Conservation (phyloP, 1,139 yeast genomes). For the Zygosaccharomyces pseudobailii region DNA sequence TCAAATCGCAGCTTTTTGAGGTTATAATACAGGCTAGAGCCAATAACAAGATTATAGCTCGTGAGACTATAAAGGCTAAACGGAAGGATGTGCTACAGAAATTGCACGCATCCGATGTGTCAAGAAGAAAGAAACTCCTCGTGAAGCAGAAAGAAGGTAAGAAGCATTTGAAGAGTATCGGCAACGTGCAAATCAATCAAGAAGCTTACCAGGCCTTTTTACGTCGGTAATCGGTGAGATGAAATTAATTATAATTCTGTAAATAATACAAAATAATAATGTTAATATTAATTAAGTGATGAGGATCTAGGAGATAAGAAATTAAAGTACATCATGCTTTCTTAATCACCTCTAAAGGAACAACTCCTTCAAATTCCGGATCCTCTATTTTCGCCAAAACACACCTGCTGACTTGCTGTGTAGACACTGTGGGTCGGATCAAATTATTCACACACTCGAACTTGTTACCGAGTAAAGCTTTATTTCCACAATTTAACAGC, state of each 20-base stretch:
- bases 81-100: constrained; percentile 90
- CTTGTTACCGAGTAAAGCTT: constrained; percentile 33
- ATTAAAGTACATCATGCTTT: constrained; percentile 7
- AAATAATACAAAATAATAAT: constrained; percentile 1
- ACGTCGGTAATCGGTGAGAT: constrained; percentile 25
- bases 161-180: constrained; percentile 73
- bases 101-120: constrained; percentile 89
- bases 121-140: constrained; percentile 81
- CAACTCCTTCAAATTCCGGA: constrained; percentile 49
- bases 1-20: constrained; percentile 80
- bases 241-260: not conserved
- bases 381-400: constrained; percentile 54
- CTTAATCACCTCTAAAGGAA: constrained; percentile 50
- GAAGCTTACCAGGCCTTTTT: constrained; percentile 79
- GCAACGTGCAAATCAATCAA: constrained; percentile 70
- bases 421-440: constrained; percentile 61
- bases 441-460: constrained; percentile 41
- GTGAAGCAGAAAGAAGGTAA: constrained; percentile 93
- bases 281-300: not conserved
- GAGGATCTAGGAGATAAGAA: not conserved
- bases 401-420: constrained; percentile 62
- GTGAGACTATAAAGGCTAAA: constrained; percentile 91
- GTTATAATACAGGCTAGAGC: constrained; percentile 91
- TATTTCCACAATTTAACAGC: constrained; percentile 43
- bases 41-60: constrained; percentile 74